These are phyloP conservation scores for Tolypocladium guangdongense DNA, from an alignment of 2,329 filamentous ascomycete species.

Conservation along the genomic window DNA sequence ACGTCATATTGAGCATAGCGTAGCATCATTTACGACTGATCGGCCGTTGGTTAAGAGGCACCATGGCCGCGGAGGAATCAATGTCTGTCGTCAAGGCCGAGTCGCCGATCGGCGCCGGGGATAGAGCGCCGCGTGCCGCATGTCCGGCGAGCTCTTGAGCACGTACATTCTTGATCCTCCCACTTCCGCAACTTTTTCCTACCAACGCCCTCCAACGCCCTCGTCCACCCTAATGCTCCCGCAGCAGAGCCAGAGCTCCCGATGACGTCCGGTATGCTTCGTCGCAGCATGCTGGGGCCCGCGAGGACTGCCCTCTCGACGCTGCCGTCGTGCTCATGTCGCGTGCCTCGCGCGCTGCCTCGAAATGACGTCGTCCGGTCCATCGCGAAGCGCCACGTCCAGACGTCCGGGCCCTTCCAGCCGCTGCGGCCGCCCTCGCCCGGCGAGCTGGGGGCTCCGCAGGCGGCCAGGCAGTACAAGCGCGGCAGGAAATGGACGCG, in stretches of 20 bases:
- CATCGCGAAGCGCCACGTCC: slow-evolving; percentile 13
- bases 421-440: slow-evolving; percentile 69
- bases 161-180: neutral
- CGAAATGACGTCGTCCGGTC: slow-evolving; percentile 4
- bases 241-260: neutral
- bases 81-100: neutral
- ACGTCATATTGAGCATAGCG: too few species aligned
- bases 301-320: slow-evolving; percentile 7
- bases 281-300: slow-evolving; percentile 14
- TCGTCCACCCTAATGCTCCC: slow-evolving; percentile 4
- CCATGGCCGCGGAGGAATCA: neutral
- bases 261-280: slow-evolving; percentile 16
- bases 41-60: too few species aligned
- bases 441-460: slow-evolving; percentile 62
- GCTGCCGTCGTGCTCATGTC: slow-evolving; percentile 3
- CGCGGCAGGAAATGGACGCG: slow-evolving; percentile 67
- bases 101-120: neutral
- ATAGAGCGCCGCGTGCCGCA: neutral
- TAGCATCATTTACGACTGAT: too few species aligned
- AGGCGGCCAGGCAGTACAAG: slow-evolving; percentile 58
- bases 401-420: slow-evolving; percentile 38
- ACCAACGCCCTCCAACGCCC: neutral
- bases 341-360: slow-evolving; percentile 2
- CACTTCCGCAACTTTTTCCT: neutral
- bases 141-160: neutral